Base-by-base conservation (phyloP, 495 filamentous ascomycete genomes). In the Trichoderma gamsii region DNA sequence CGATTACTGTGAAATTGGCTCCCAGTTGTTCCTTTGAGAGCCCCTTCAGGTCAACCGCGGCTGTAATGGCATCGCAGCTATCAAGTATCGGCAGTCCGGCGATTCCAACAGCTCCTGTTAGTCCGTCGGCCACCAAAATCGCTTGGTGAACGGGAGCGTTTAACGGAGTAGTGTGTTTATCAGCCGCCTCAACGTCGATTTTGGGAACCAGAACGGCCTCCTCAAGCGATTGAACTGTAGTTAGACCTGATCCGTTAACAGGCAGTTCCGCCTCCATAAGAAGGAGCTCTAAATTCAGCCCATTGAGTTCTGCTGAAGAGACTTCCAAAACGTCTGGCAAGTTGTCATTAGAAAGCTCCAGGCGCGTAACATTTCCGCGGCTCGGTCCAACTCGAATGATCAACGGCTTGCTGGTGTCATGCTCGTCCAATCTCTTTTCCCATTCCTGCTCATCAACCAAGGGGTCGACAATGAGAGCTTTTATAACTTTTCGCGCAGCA, bases 141-240 rank as follows among this genome's bases (percentile, higher is more conserved):
- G 89, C 86, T 75, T 89, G 90, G 72, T 99, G 95, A 18, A 97
- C 92, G 0, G 95, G 93, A 67, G 93, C 92, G 12, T 87, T 86
- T 13, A 96, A 80, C 46, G 88, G 76, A 27, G 85, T 85, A 63
- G 85, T 80, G 67, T 84, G 83, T 18, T 86, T 88, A 13, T 81
- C 83, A 63, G 79, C 78, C 56, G 88, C 88, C 15, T 81, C 84
- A 29, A 90, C 88, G 16, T 89, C 87, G 44, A 95, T 83, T 3
- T 84, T 86, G 4, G 93, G 93, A 46, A 90, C 87, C 12, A 97
- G 84, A 46, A 91, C 77, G 12, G 87, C 79, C 29, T 90, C 86
- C 27, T 84, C 80, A 35, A 80, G 77, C 6, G 74, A 69, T 16
- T 70, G 70, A 12, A 74, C 46, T 66, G 70, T 69, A 32, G 46